phyloP scores from a whole-genome alignment of 1,139 yeast genomes.

The Scheffersomyces lignicola region DNA sequence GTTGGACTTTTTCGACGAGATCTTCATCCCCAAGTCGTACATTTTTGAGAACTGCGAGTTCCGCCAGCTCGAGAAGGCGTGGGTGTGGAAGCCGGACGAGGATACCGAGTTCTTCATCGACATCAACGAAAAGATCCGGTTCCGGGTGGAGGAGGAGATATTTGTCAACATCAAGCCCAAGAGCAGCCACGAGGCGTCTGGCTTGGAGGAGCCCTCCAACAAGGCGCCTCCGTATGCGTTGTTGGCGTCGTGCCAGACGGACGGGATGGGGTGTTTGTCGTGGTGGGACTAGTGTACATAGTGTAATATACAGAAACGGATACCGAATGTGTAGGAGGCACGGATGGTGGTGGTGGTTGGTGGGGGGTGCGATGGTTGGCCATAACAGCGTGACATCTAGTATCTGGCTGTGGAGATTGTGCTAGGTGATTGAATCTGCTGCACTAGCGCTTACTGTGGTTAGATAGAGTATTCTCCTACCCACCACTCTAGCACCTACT shows the following conservation, averaged over 20 bases:
- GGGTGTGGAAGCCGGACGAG: constrained; percentile 87
- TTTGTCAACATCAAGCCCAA: constrained; percentile 82
- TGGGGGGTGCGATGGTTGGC: no score
- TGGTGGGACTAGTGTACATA: constrained; percentile 81
- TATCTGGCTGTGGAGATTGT: no score
- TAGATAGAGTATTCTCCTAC: no score
- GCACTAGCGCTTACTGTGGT: no score
- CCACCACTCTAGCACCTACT: no score
- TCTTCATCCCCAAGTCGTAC: constrained; percentile 79
- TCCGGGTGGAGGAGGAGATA: constrained; percentile 85
- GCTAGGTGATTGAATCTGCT: no score
- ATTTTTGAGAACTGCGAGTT: constrained; percentile 78
- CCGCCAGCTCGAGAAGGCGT: constrained; percentile 77
- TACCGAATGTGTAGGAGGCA: no score
- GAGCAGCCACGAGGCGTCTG: constrained; percentile 54
- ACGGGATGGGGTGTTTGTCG: constrained; percentile 92
- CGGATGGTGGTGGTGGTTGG: no score
- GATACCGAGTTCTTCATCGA: constrained; percentile 79
- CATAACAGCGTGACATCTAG: no score
- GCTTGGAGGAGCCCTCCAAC: constrained; percentile 26
- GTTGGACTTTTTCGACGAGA: constrained; percentile 88
- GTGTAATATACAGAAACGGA: no score
- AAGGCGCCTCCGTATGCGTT: constrained; percentile 76
- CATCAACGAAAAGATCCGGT: constrained; percentile 85
- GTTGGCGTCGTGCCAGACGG: constrained; percentile 89